A percentile compares a stretch with the other conserved stretches of the same genome.
These are phyloP conservation scores for Psilocybe azurescens DNA, from an alignment of 768 basidiomycete species.

Conservation along the genomic window DNA sequence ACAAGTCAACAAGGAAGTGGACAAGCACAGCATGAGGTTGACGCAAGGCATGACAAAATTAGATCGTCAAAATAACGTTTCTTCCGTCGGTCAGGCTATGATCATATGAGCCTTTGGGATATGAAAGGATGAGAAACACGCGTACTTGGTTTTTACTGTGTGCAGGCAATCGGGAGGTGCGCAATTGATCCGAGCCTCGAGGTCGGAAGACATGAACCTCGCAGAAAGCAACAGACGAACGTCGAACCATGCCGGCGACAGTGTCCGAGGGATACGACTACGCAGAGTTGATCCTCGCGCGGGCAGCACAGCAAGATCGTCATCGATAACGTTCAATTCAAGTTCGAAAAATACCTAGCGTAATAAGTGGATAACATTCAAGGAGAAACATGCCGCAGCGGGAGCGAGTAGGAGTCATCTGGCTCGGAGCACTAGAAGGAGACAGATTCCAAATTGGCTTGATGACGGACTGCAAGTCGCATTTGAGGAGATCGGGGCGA, in stretches of 20 bases:
- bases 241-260: background rate
- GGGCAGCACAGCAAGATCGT: too few relatives aligned
- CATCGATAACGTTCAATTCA: too few relatives aligned
- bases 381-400: background rate
- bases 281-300: background rate
- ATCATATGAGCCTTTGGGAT: background rate
- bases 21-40: constrained; percentile 10
- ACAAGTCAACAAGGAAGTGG: constrained; percentile 2
- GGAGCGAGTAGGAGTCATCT: background rate
- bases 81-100: background rate
- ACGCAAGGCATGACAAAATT: constrained; percentile 4
- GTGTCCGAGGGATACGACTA: background rate
- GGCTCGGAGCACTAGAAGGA: background rate
- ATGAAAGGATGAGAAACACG: background rate
- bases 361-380: background rate
- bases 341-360: too few relatives aligned
- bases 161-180: background rate
- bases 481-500: background rate
- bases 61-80: background rate
- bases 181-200: constrained; percentile 7
- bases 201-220: background rate
- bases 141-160: too few relatives aligned
- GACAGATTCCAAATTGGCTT: background rate
- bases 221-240: background rate
- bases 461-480: background rate